phyloP scores from a whole-genome alignment of 495 filamentous ascomycete genomes.

The Daldinia caldariorum region DNA sequence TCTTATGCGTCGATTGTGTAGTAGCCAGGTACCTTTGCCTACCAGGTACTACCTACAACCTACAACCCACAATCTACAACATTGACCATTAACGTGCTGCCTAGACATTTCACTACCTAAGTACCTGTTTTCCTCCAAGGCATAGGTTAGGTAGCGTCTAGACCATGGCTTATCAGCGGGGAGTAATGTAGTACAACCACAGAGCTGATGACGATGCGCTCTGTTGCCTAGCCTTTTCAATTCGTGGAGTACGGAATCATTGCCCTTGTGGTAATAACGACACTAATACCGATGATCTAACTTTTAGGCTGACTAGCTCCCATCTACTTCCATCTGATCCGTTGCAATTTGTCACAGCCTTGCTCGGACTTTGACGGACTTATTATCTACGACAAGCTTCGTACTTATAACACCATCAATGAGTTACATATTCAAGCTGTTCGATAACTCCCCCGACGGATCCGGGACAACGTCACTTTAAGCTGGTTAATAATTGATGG shows the following conservation, averaged over 20 bases:
- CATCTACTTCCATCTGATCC: conserved; percentile 1
- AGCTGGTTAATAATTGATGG: conserved; percentile 3
- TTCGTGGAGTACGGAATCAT: conserved; percentile 13
- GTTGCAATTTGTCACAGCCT: conserved; percentile 15
- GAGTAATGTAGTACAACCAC: conserved; percentile 11
- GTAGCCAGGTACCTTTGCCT: conserved; percentile 11
- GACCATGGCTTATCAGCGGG: not conserved
- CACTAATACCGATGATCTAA: conserved; percentile 22
- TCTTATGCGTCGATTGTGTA: not conserved
- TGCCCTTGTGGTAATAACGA: conserved; percentile 13
- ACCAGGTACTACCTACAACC: not conserved
- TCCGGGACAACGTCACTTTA: conserved; percentile 30
- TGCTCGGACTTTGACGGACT: conserved; percentile 41
- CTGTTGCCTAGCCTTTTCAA: conserved; percentile 31
- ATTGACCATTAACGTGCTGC: conserved; percentile 2
- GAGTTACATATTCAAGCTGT: too few species aligned
- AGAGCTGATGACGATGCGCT: conserved; percentile 40
- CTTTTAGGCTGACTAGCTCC: not conserved
- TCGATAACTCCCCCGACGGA: conserved; percentile 35
- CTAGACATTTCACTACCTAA: not conserved
- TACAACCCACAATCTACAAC: too few species aligned
- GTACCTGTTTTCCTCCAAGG: not conserved
- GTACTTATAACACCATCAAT: conserved; percentile 12
- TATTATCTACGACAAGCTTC: conserved; percentile 22
- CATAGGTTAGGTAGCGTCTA: not conserved